Evolutionary conservation across 1,284 basidiomycete genomes (phyloP), one percentile per base, ranked within the genome.

Genomic region (Taiwanofungus camphoratus): DNA sequence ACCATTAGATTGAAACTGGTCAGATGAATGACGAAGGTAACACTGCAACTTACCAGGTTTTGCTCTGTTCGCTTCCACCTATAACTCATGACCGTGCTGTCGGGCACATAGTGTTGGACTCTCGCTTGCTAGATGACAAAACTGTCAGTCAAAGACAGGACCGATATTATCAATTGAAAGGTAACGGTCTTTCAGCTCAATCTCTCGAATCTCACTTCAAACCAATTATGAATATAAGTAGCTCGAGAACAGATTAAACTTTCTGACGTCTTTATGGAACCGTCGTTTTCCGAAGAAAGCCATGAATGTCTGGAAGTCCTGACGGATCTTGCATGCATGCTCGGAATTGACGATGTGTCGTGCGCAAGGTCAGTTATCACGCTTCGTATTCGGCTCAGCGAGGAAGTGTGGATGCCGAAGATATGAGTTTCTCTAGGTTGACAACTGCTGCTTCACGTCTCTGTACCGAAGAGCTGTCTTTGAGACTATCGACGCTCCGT

Each of bases 361-460:
- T 55, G 49, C 30, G 35, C 54, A 2, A 51, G 49, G 56, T 58
- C 54, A 38, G 7, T n/a, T 19, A 12, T 44, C 22, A 6, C 7
- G 11, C 5, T 7, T 23, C 9, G 26, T 32, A 24, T 7, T 16
- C 15, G 7, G 4, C 11, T 13, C n/a, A n/a, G n/a, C n/a, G n/a
- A n/a, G n/a, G n/a, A n/a, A n/a, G 5, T 13, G 5, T 39, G 16
- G 15, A 15, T 4, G 0, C 15, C 30, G 7, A 16, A 19, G 4
- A 33, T 21, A 15, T 22, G 4, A 5, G 0, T 13, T 22, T 15
- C 4, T 13, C 21, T n/a, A 74, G 68, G 27, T 71, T 65, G 45
- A 61, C 66, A 2, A 54, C 55, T 1, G 65, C 66, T 1, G 65
- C 70, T 9, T 58, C 58, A 1, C 48, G 54, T 2, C 51, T 74